Percentiles rank a stretch among this genome's conserved stretches.
These are phyloP conservation scores for Aspergillus awamori DNA, from an alignment of 2,329 filamentous ascomycete genomes.

Conservation along the genomic window DNA sequence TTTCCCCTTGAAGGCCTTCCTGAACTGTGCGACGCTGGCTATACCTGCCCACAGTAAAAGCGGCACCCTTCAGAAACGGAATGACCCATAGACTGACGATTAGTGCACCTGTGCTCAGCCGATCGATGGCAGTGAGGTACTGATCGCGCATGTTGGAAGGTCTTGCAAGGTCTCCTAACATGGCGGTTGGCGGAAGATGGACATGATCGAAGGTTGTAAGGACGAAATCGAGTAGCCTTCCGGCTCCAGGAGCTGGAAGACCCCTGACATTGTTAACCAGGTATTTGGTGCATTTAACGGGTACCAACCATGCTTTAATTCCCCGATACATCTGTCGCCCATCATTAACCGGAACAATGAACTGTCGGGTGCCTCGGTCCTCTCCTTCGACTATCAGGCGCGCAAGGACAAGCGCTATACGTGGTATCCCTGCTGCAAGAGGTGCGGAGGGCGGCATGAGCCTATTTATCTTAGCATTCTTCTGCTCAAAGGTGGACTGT, in stretches of 20 bases:
- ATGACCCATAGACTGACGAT: constrained; percentile 17
- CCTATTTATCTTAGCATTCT: not conserved
- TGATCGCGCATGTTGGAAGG: constrained; percentile 11
- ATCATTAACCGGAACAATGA: constrained; percentile 22
- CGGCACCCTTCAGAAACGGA: constrained; percentile 23
- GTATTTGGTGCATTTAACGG: too few species aligned
- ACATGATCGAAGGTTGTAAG: constrained; percentile 26
- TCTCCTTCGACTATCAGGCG: constrained; percentile 21
- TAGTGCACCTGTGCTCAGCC: constrained; percentile 23
- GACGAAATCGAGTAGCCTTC: constrained; percentile 21
- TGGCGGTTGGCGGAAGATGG: constrained; percentile 16
- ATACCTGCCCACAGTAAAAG: constrained; percentile 24
- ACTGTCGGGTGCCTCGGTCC: constrained; percentile 22
- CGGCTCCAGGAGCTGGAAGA: constrained; percentile 4
- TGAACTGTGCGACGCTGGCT: constrained; percentile 23
- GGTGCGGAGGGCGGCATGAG: constrained; percentile 26
- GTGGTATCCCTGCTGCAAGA: constrained; percentile 17
- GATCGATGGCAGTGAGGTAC: constrained; percentile 17
- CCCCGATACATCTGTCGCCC: constrained; percentile 23
- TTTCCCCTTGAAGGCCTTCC: constrained; percentile 10
- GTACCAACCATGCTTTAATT: constrained; percentile 11
- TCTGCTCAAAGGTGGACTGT: not conserved
- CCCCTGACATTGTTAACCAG: not conserved
- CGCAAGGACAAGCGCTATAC: constrained; percentile 24
- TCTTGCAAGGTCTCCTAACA: constrained; percentile 19